Evolutionary conservation across 192 early-diverging fungal species (phyloP), one percentile per base, ranked within the genome.

Genomic region (Podila epigama): DNA sequence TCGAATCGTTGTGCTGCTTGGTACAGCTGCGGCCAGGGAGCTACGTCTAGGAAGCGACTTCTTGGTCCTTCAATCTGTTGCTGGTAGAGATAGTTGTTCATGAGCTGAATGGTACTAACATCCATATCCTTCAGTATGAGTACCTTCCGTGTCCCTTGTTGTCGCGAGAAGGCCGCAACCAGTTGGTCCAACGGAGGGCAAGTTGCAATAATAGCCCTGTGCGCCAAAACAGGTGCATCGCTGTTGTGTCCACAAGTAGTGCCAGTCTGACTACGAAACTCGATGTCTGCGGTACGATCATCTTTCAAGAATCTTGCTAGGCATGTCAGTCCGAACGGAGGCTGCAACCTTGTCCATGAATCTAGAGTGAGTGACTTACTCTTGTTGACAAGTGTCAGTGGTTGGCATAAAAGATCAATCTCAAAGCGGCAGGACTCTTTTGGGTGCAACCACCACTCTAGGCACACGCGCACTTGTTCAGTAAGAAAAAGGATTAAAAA

Each of bases 1-100:
- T 36, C 2, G 37, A 69, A 61, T 9, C 39, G 34, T 1, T 54
- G 48, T 8, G 68, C 58, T 28, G 53, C n/a, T n/a, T 69, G 58
- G 5, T 34, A 69, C 6, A 69, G 18, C 3, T 29, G 51, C 8
- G 51, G 44, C 68, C 68, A 69, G 20, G 53, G 48, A 7, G 56
- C 52, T 15, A 61, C 5, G 15, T 59, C 59, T 20, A 40, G 41
- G 59, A 54, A 56, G 37, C 13, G 13, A n/a, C n/a, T n/a, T 6
- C 59, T 40, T 1, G 51, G 68, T 7, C 44, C 68, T 32, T 69
- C 68, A 2, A 69, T 61, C 11, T 56, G 68, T 33, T 31, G 5
- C 5, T 44, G 39, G 31, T 69, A 69, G 8, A 69, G 39, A 27
- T 54, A 60, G 8, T 69, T 69, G 68, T 61, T 52, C 31, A 61